Conservation (phyloP, 495 filamentous ascomycete species). For the Sabuloglossum arenarium region DNA sequence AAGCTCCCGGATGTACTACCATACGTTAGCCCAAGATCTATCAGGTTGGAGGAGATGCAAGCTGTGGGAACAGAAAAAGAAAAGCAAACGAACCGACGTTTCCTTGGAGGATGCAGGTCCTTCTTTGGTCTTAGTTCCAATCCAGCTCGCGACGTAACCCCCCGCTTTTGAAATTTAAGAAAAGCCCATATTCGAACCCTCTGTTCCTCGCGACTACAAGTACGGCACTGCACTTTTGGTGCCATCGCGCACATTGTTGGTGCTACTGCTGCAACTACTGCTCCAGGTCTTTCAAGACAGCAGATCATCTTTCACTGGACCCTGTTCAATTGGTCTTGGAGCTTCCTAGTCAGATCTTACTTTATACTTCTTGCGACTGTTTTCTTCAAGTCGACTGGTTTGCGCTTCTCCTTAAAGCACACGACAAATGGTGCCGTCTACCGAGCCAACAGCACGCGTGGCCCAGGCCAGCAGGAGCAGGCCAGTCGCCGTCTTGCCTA, state of each 20-base stretch:
- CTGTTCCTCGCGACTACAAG: not conserved
- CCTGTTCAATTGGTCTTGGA: not conserved
- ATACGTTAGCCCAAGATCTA: too few species aligned
- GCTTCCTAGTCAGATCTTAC: not conserved
- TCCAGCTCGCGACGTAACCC: not conserved
- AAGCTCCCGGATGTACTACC: too few species aligned
- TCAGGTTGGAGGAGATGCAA: not conserved
- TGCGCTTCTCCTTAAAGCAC: not conserved
- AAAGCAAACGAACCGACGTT: not conserved
- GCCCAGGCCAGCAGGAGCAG: not conserved
- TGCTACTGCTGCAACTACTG: not conserved
- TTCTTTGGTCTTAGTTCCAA: not conserved
- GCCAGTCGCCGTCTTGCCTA: not conserved
- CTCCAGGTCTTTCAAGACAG: not conserved
- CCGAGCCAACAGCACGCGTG: not conserved
- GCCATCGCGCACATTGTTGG: not conserved
- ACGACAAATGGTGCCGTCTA: not conserved
- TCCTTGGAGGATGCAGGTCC: not conserved
- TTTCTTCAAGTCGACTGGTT: not conserved
- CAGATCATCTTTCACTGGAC: not conserved
- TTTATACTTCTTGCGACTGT: not conserved
- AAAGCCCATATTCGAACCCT: not conserved
- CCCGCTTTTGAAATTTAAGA: not conserved
- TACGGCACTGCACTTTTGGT: not conserved
- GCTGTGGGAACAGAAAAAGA: not conserved